phyloP scores from a whole-genome alignment of 2,329 filamentous ascomycete genomes.

The Calonectria fujianensis region DNA sequence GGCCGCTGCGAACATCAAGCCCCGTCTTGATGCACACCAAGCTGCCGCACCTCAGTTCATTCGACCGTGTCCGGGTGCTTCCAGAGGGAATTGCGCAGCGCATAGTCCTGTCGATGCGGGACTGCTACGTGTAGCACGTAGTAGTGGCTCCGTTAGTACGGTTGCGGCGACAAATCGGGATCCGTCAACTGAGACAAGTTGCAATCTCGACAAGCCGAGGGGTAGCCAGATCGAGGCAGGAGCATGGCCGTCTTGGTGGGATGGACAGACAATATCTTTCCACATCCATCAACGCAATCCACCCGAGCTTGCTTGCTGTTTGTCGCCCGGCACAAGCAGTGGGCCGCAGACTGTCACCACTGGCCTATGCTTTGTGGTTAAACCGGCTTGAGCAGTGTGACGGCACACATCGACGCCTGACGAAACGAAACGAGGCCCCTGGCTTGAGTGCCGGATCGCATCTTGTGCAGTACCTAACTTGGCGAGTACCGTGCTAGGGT shows the following conservation, averaged over 20 bases:
- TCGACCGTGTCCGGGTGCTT: conserved; percentile 39
- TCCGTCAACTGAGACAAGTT: conserved; percentile 49
- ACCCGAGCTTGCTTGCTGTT: conserved; percentile 32
- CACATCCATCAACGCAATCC: conserved; percentile 20
- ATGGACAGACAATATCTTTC: conserved; percentile 27
- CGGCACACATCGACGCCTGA: conserved; percentile 47
- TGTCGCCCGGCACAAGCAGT: conserved; percentile 35
- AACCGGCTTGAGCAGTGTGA: conserved; percentile 49
- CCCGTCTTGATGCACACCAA: conserved; percentile 51
- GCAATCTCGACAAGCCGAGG: conserved; percentile 39
- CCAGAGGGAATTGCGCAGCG: conserved; percentile 41
- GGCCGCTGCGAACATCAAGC: conserved; percentile 45
- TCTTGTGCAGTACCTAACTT: conserved; percentile 50
- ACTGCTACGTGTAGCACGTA: conserved; percentile 30
- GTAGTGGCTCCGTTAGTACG: conserved; percentile 34
- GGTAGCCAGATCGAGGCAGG: conserved; percentile 43
- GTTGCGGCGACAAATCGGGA: conserved; percentile 49
- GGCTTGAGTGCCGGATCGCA: conserved; percentile 51
- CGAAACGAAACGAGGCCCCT: conserved; percentile 45
- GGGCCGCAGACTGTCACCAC: conserved; percentile 40
- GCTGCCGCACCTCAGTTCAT: conserved; percentile 46
- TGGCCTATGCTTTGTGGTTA: conserved; percentile 41
- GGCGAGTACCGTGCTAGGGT: conserved; percentile 51
- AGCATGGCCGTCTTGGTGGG: conserved; percentile 36
- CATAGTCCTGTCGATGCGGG: conserved; percentile 37